Conservation (phyloP, 257 asterid species). For the Thymus quinquecostatus region DNA sequence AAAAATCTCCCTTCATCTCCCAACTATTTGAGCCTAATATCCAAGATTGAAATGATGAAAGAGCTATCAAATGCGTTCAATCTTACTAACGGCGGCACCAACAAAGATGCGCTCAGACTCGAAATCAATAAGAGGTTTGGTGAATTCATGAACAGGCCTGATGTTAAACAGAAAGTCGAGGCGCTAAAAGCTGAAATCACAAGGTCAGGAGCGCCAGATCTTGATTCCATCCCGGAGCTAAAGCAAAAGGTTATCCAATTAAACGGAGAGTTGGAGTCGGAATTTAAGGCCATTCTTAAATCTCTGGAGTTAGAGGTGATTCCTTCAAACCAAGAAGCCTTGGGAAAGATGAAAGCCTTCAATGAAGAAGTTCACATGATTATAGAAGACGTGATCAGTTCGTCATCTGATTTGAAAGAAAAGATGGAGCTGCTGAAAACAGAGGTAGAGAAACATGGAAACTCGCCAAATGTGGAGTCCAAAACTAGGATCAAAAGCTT, state of each 20-base stretch:
- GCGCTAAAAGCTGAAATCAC: constrained; percentile 58
- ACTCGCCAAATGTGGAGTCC: constrained; percentile 49
- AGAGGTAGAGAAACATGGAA: constrained; percentile 59
- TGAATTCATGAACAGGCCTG: constrained; percentile 54
- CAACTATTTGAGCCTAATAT: constrained; percentile 56
- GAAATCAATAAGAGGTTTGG: constrained; percentile 57
- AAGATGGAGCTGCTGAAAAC: constrained; percentile 64
- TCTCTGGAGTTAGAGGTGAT: constrained; percentile 54
- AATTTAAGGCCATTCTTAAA: constrained; percentile 47
- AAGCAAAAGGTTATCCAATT: constrained; percentile 60
- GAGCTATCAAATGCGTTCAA: constrained; percentile 53
- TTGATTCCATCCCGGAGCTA: constrained; percentile 49
- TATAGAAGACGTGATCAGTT: constrained; percentile 51
- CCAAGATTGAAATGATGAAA: constrained; percentile 59
- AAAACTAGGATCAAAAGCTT: constrained; percentile 59
- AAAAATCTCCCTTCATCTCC: constrained; percentile 66
- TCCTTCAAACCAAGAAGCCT: constrained; percentile 40
- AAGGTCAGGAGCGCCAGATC: constrained; percentile 48
- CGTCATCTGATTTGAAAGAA: constrained; percentile 60
- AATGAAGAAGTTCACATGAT: constrained; percentile 49
- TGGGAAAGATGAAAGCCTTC: constrained; percentile 47
- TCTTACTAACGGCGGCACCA: constrained; percentile 40
- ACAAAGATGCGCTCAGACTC: constrained; percentile 47
- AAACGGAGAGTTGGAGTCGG: constrained; percentile 55
- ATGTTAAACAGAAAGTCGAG: constrained; percentile 60